phyloP scores from a whole-genome alignment of 176 grass and related monocot genomes.

The Typha latifolia region DNA sequence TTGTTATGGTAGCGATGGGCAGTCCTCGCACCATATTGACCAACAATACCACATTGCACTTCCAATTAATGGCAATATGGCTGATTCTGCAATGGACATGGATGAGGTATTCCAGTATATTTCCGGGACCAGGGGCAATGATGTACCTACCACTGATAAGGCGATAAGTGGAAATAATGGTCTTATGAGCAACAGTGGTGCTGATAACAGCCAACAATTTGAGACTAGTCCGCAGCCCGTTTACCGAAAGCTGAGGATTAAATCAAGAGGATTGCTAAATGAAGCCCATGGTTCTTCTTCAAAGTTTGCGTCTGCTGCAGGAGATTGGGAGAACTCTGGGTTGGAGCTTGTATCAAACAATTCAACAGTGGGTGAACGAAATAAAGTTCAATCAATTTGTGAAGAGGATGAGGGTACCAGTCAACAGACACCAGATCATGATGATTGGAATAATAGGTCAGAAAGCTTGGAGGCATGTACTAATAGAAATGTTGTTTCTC shows the following conservation, averaged over 20 bases:
- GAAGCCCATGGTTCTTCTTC: constrained; percentile 23
- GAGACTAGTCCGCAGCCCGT: constrained; percentile 26
- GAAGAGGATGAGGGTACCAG: constrained; percentile 35
- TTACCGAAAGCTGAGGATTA: constrained; percentile 53
- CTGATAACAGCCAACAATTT: constrained; percentile 17
- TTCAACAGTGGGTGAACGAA: constrained; percentile 7
- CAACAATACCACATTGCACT: constrained; percentile 11
- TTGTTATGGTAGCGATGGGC: constrained; percentile 20
- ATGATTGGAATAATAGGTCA: constrained; percentile 19
- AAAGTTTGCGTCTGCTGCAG: constrained; percentile 30
- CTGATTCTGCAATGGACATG: constrained; percentile 20
- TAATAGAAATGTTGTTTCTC: constrained; percentile 21
- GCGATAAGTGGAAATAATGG: constrained; percentile 9
- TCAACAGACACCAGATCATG: constrained; percentile 28
- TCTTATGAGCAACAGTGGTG: constrained; percentile 18
- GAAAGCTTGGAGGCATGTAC: constrained; percentile 23
- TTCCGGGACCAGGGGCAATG: background rate
- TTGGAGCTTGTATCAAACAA: constrained; percentile 10
- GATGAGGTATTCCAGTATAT: constrained; percentile 30
- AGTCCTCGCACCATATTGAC: constrained; percentile 3
- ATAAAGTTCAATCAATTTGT: constrained; percentile 20
- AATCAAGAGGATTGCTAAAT: constrained; percentile 43
- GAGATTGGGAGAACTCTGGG: constrained; percentile 8
- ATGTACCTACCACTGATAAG: constrained; percentile 19
- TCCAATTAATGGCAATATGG: background rate